These are phyloP conservation scores for Sarocladium brachiariae DNA, from an alignment of 2,329 filamentous ascomycete genomes.

Conservation along the genomic window DNA sequence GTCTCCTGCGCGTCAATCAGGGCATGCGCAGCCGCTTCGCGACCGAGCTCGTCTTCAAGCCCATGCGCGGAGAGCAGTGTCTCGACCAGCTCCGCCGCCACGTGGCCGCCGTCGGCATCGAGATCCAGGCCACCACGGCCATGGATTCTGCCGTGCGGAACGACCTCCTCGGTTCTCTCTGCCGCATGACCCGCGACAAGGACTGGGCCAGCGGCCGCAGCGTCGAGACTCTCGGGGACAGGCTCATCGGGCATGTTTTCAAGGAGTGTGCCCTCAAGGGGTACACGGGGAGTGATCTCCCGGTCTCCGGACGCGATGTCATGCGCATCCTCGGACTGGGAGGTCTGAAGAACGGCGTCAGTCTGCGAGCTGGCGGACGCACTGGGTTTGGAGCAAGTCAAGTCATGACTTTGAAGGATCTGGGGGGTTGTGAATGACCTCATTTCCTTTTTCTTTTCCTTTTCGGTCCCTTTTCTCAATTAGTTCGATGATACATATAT, in stretches of 20 bases:
- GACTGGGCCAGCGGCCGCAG: conserved; percentile 59
- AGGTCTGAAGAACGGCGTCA: conserved; percentile 20
- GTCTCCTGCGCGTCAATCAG: conserved; percentile 52
- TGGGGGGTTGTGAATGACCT: conserved; percentile 23
- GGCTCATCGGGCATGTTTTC: conserved; percentile 38
- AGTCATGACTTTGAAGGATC: conserved; percentile 25
- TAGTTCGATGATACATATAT: too few relatives aligned
- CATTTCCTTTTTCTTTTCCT: too few relatives aligned
- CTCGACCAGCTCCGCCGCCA: conserved; percentile 35
- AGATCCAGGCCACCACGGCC: conserved; percentile 20
- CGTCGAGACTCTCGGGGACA: conserved; percentile 46
- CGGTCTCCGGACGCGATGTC: conserved; percentile 22
- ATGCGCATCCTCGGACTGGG: conserved; percentile 21
- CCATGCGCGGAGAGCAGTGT: conserved; percentile 37
- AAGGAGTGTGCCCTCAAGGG: conserved; percentile 26
- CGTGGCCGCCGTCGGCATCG: conserved; percentile 24
- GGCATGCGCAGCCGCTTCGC: conserved; percentile 59
- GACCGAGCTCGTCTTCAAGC: conserved; percentile 50
- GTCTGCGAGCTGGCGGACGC: conserved; percentile 18
- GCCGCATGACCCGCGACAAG: conserved; percentile 32
- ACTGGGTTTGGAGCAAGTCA: conserved; percentile 21
- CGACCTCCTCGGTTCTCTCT: conserved; percentile 29
- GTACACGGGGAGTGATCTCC: conserved; percentile 21
- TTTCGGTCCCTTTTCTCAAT: too few relatives aligned
- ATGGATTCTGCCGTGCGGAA: conserved; percentile 19